Evolutionary conservation across 75 land plant species (phyloP).

Genomic region (Picea glauca): DNA sequence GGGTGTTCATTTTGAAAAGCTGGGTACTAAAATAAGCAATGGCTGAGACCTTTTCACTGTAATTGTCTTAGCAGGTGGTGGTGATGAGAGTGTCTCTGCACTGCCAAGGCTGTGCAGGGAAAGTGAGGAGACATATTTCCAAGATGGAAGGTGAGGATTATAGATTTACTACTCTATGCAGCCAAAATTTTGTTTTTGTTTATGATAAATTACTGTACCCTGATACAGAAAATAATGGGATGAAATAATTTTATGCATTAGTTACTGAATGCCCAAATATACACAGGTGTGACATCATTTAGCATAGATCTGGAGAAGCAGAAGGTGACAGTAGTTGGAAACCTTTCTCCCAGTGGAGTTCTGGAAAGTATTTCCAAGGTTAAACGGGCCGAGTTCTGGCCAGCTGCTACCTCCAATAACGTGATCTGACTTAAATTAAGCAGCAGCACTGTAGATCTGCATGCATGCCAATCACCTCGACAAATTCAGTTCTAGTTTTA

Average conservation of each 20-base stretch:
- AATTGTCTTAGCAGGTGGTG: conserved; percentile 23
- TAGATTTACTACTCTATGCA: neutral
- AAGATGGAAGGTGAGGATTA: conserved; percentile 36
- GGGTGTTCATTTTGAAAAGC: too few relatives aligned
- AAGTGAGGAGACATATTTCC: conserved; percentile 32
- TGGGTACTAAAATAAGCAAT: too few relatives aligned
- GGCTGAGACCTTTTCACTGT: too few relatives aligned
- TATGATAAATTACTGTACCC: neutral
- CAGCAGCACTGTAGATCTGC: too few relatives aligned
- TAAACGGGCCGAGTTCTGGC: conserved; percentile 61
- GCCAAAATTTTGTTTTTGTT: neutral
- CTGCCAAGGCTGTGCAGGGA: conserved; percentile 41
- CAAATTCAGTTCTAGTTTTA: too few relatives aligned
- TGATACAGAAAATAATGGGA: neutral
- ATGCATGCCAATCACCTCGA: too few relatives aligned
- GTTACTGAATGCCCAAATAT: neutral
- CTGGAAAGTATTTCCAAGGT: conserved; percentile 65
- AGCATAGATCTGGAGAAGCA: conserved; percentile 53
- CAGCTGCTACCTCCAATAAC: neutral
- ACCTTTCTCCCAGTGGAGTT: conserved; percentile 42
- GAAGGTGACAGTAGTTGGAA: conserved; percentile 60
- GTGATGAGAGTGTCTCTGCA: conserved; percentile 37
- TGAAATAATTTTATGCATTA: neutral
- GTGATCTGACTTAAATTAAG: too few relatives aligned
- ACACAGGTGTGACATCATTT: conserved; percentile 59